phyloP scores from a whole-genome alignment of 1,284 basidiomycete species.

The Tilletia walkeri region DNA sequence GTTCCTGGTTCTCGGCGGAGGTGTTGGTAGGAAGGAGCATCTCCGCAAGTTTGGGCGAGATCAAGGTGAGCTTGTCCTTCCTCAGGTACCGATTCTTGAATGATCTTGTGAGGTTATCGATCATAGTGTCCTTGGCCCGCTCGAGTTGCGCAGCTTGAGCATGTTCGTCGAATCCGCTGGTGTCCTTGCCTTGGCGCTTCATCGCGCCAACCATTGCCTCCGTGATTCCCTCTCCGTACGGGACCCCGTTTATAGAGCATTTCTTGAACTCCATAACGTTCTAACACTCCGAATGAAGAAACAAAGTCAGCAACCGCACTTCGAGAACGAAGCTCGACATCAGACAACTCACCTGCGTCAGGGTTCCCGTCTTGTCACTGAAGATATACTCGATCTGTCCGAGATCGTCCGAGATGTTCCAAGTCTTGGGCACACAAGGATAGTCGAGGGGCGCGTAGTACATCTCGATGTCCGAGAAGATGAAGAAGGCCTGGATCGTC shows the following conservation, averaged over 20 bases:
- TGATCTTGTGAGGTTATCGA: conserved; percentile 68
- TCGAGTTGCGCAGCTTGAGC: conserved; percentile 61
- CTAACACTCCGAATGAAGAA: conserved; percentile 64
- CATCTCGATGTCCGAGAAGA: conserved; percentile 92
- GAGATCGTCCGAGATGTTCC: conserved; percentile 96
- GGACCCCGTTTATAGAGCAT: conserved; percentile 78
- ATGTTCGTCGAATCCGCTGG: conserved; percentile 65
- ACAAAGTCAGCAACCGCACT: conserved; percentile 71
- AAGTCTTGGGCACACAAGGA: conserved; percentile 89
- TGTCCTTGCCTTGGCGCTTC: conserved; percentile 72
- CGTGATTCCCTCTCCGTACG: conserved; percentile 89
- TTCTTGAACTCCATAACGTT: conserved; percentile 97
- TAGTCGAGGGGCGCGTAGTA: conserved; percentile 81
- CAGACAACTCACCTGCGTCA: conserved; percentile 26
- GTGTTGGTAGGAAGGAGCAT: conserved; percentile 68
- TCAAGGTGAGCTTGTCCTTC: conserved; percentile 77
- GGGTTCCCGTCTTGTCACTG: conserved; percentile 72
- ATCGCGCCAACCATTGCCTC: conserved; percentile 92
- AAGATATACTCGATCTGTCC: conserved; percentile 98
- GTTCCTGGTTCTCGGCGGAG: conserved; percentile 62
- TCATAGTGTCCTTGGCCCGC: conserved; percentile 73
- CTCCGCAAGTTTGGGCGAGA: conserved; percentile 78
- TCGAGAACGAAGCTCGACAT: neutral
- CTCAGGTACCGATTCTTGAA: conserved; percentile 90
- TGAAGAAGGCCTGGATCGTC: conserved; percentile 95